Conservation (phyloP, 208 protist species). For the Crithidia fasciculata region DNA sequence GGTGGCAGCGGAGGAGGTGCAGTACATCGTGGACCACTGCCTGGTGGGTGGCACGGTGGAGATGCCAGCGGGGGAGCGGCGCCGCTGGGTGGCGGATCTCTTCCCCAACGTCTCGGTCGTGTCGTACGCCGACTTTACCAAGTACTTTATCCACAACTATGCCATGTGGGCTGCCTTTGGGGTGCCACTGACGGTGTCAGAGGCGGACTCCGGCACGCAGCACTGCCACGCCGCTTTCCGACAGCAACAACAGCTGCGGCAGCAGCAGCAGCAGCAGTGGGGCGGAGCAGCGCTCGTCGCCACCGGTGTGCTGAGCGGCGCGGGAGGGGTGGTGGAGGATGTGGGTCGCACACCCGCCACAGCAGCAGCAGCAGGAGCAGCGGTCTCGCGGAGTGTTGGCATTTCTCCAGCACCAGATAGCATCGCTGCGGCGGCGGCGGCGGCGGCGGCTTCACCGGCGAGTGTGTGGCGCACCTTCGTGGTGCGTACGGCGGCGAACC, state of each 20-base stretch:
- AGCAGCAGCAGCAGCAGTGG: not conserved
- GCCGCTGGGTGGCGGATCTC: constrained; percentile 72
- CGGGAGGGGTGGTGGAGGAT: constrained; percentile 8
- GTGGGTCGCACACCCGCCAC: not conserved
- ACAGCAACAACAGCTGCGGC: constrained; percentile 4
- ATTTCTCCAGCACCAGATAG: not conserved
- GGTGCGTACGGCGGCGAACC: constrained; percentile 55
- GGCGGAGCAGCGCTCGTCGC: not conserved
- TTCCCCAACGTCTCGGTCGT: constrained; percentile 50
- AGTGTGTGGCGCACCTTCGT: constrained; percentile 43
- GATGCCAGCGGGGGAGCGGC: constrained; percentile 66
- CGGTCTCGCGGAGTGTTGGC: not conserved
- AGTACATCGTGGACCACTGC: constrained; percentile 76
- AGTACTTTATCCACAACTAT: constrained; percentile 80
- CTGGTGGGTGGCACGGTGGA: constrained; percentile 80
- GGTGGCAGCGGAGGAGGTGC: constrained; percentile 68
- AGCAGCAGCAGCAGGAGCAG: constrained; percentile 1
- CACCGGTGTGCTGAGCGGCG: not conserved
- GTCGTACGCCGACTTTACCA: constrained; percentile 68
- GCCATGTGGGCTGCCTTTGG: constrained; percentile 80
- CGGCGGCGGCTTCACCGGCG: not conserved
- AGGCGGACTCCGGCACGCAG: constrained; percentile 38
- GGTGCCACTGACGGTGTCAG: constrained; percentile 58
- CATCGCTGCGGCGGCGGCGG: not conserved
- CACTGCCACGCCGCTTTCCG: constrained; percentile 41